A percentile compares a stretch with the other conserved stretches of the same genome.
Evolutionary conservation across 768 basidiomycete genomes (phyloP).

Genomic region (Auricularia sp.): DNA sequence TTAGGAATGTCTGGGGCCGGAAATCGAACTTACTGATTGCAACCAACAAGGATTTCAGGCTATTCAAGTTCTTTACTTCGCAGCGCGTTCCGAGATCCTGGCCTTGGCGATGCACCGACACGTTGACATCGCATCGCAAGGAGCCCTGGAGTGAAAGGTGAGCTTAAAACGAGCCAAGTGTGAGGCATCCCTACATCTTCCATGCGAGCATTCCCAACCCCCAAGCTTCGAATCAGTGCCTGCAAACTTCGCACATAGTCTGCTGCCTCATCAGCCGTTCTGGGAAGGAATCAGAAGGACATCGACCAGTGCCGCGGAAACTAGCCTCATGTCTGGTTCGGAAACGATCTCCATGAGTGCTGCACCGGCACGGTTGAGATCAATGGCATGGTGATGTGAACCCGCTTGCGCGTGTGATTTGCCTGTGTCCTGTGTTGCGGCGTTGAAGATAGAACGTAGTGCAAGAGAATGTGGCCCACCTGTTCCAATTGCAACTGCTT

Average conservation of each 20-base stretch:
- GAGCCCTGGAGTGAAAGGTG: conserved; percentile 54
- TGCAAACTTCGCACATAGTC: conserved; percentile 80
- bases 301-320: neutral
- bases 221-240: conserved; percentile 67
- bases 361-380: conserved; percentile 84
- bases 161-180: neutral
- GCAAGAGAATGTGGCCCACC: conserved; percentile 32
- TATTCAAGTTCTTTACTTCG: conserved; percentile 96
- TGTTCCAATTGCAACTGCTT: conserved; percentile 95
- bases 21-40: conserved; percentile 60
- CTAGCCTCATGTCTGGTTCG: conserved; percentile 73
- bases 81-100: conserved; percentile 57
- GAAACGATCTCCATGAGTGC: conserved; percentile 95
- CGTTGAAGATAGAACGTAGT: conserved; percentile 4
- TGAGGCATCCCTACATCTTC: conserved; percentile 44
- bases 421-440: conserved; percentile 66
- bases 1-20: neutral
- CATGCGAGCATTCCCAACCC: conserved; percentile 93
- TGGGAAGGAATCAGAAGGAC: conserved; percentile 12
- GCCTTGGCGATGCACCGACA: conserved; percentile 70
- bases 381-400: conserved; percentile 51
- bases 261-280: conserved; percentile 82
- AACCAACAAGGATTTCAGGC: conserved; percentile 69
- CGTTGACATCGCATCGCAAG: conserved; percentile 89
- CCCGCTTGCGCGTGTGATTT: conserved; percentile 60